Conservation (phyloP, 1,139 yeast genomes). For the Lodderomyces beijingensis region DNA sequence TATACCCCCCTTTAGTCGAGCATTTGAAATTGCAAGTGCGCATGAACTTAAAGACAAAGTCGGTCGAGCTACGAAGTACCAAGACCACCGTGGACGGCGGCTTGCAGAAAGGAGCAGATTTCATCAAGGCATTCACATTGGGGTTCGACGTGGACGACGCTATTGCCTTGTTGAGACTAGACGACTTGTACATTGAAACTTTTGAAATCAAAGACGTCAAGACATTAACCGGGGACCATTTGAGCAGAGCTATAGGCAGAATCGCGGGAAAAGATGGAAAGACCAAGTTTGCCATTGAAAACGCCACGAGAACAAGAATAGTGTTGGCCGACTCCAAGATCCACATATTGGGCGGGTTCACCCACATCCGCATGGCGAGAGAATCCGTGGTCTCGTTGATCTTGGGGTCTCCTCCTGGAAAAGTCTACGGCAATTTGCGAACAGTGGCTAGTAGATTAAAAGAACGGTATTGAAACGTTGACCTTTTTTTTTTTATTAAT, state of each 20-base stretch:
- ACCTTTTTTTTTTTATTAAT: conserved; percentile 3
- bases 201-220: conserved; percentile 96
- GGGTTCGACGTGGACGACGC: conserved; percentile 98
- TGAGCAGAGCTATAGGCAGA: conserved; percentile 98
- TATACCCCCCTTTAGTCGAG: conserved; percentile 93
- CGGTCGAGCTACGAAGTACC: conserved; percentile 81
- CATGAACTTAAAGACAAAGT: conserved; percentile 82
- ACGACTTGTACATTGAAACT: conserved; percentile 93
- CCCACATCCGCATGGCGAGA: conserved; percentile 96
- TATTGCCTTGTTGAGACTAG: conserved; percentile 86
- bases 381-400: conserved; percentile 92
- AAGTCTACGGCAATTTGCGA: conserved; percentile 94
- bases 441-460: conserved; percentile 96
- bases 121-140: conserved; percentile 86
- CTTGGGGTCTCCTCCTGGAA: conserved; percentile 98
- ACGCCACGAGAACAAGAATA: conserved; percentile 96
- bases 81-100: conserved; percentile 89
- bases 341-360: conserved; percentile 94
- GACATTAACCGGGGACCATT: conserved; percentile 91
- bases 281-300: conserved; percentile 96
- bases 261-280: conserved; percentile 99
- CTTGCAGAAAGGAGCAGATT: conserved; percentile 95
- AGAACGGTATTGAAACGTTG: conserved; percentile 66
- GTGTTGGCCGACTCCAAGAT: conserved; percentile 95
- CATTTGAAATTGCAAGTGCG: conserved; percentile 92